Conservation (phyloP, 2,329 filamentous ascomycete genomes). For the Exophiala aquamarina region DNA sequence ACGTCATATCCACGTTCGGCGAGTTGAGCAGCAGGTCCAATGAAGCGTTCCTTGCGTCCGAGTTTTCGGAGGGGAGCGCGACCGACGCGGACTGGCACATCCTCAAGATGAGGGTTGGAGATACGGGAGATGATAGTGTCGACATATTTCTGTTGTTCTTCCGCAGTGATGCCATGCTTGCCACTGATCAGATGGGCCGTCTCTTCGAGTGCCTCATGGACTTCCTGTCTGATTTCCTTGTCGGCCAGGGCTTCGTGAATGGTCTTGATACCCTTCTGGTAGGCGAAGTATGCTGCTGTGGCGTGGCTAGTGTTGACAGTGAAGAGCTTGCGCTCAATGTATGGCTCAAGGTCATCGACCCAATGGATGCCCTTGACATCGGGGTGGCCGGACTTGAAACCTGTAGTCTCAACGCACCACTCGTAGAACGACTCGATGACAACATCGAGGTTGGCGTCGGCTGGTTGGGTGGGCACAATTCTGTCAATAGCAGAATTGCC, state of each 20-base stretch:
- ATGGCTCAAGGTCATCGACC: conserved; percentile 87
- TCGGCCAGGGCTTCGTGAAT: conserved; percentile 88
- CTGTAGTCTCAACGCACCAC: conserved; percentile 90
- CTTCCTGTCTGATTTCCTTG: conserved; percentile 73
- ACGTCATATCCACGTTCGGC: conserved; percentile 76
- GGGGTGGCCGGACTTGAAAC: conserved; percentile 72
- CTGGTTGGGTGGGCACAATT: conserved; percentile 89
- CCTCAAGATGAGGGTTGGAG: conserved; percentile 76
- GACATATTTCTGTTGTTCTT: conserved; percentile 83
- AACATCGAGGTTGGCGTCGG: conserved; percentile 79
- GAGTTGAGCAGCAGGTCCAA: conserved; percentile 85
- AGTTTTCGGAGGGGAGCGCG: conserved; percentile 93
- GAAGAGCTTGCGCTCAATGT: conserved; percentile 99
- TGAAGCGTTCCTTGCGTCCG: conserved; percentile 90
- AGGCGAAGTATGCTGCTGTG: conserved; percentile 92
- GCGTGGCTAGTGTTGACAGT: conserved; percentile 99
- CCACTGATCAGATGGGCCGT: conserved; percentile 81
- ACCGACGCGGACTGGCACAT: conserved; percentile 91
- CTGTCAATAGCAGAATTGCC: conserved; percentile 98
- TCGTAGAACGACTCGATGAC: conserved; percentile 98
- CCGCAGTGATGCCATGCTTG: conserved; percentile 76
- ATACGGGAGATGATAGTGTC: conserved; percentile 90
- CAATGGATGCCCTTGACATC: conserved; percentile 86
- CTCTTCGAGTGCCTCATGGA: conserved; percentile 77
- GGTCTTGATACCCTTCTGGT: conserved; percentile 79